Conservation (phyloP, 2,329 filamentous ascomycete species). For the Calonectria leucothoes region DNA sequence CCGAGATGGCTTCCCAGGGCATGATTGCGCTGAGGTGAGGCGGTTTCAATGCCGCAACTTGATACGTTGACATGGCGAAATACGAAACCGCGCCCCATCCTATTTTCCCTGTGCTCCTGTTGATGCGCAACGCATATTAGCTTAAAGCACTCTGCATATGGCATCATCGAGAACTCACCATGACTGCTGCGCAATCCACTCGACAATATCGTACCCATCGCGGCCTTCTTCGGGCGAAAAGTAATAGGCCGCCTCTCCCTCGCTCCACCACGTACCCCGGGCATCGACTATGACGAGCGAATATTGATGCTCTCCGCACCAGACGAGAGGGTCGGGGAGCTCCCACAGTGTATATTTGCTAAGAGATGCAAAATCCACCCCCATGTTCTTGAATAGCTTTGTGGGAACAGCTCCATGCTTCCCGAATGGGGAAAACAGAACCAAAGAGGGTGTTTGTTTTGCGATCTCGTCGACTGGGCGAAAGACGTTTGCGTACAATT, state of each 20-base stretch:
- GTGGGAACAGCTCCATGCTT: background rate
- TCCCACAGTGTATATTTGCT: background rate
- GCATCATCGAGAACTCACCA: background rate
- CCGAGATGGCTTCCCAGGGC: background rate
- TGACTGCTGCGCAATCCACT: background rate
- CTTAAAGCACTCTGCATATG: background rate
- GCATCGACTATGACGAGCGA: background rate
- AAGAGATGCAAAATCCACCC: background rate
- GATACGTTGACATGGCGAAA: slow-evolving; percentile 1
- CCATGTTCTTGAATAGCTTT: background rate
- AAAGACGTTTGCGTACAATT: background rate
- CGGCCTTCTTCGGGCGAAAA: slow-evolving; percentile 2
- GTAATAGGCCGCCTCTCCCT: background rate
- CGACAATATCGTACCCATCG: slow-evolving; percentile 9
- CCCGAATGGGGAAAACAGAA: background rate
- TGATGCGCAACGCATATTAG: background rate
- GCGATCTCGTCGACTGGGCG: background rate
- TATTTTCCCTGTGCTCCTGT: background rate
- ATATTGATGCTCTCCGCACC: background rate
- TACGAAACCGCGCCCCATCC: background rate
- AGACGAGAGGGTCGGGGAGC: background rate
- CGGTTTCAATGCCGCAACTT: background rate
- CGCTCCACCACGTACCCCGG: background rate
- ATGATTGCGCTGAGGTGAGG: slow-evolving; percentile 4
- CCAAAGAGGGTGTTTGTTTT: background rate